A percentile compares a stretch with the other conserved stretches of the same genome.
phyloP scores from a whole-genome alignment of 2,329 filamentous ascomycete genomes.

The Talaromyces amestolkiae region DNA sequence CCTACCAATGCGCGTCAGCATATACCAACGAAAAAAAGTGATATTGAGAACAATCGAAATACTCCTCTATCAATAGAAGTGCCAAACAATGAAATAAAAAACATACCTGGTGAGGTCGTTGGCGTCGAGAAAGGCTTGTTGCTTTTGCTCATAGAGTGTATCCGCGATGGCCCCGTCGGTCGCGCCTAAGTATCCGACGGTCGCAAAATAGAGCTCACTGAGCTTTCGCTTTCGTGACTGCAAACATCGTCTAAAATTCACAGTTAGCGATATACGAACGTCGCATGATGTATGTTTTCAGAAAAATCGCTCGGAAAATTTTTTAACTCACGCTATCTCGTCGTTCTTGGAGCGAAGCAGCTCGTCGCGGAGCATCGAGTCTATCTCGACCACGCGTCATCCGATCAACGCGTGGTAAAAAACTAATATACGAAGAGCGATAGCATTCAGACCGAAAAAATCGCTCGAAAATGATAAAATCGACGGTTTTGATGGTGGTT shows the following conservation, averaged over 20 bases:
- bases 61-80: not conserved
- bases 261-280: conserved; percentile 37
- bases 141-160: conserved; percentile 49
- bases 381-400: conserved; percentile 49
- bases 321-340: conserved; percentile 51
- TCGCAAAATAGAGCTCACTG: conserved; percentile 81
- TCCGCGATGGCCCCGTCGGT: conserved; percentile 57
- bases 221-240: conserved; percentile 87
- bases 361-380: conserved; percentile 51
- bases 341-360: conserved; percentile 51
- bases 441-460: conserved; percentile 45
- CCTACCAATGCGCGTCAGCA: conserved; percentile 39
- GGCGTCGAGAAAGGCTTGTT: conserved; percentile 55
- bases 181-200: conserved; percentile 54
- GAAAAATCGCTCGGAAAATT: conserved; percentile 31
- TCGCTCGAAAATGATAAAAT: conserved; percentile 46
- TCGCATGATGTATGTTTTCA: conserved; percentile 21
- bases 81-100: conserved; percentile 18
- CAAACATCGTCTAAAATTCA: conserved; percentile 55
- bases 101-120: conserved; percentile 59
- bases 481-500: conserved; percentile 39
- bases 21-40: not conserved
- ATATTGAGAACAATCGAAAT: not conserved
- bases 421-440: conserved; percentile 37
- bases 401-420: conserved; percentile 50